These are phyloP conservation scores for Syzygium malaccense DNA, from an alignment of 441 rosid genomes.

Conservation along the genomic window DNA sequence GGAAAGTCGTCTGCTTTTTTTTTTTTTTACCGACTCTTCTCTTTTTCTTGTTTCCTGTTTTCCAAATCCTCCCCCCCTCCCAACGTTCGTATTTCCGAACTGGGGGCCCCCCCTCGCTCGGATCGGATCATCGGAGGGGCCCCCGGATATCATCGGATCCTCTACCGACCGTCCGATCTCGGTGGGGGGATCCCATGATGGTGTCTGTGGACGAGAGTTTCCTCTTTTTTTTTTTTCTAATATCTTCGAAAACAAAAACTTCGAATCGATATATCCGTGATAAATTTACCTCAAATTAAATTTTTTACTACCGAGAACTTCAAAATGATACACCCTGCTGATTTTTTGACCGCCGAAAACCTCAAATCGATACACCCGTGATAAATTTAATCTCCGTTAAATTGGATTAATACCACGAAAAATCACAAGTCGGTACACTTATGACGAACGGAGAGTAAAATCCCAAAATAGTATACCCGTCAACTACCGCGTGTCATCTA, in stretches of 20 bases:
- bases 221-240: background rate
- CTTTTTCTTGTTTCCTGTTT: background rate
- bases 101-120: conserved; percentile 1
- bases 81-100: conserved; percentile 15
- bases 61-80: background rate
- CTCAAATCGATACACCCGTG: no score
- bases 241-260: no score
- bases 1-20: background rate
- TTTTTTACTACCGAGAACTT: no score
- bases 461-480: no score
- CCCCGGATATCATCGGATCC: background rate
- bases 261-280: no score
- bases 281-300: no score
- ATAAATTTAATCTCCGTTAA: no score
- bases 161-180: background rate
- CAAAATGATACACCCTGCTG: no score
- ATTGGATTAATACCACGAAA: background rate
- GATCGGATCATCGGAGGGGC: background rate
- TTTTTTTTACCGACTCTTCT: background rate
- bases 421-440: no score
- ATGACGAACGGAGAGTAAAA: no score
- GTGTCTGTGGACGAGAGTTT: background rate
- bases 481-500: no score
- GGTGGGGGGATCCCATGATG: background rate
- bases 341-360: no score